These are phyloP conservation scores for Fraxinus angustifolia DNA, from an alignment of 305 asterid species.

Conservation along the genomic window DNA sequence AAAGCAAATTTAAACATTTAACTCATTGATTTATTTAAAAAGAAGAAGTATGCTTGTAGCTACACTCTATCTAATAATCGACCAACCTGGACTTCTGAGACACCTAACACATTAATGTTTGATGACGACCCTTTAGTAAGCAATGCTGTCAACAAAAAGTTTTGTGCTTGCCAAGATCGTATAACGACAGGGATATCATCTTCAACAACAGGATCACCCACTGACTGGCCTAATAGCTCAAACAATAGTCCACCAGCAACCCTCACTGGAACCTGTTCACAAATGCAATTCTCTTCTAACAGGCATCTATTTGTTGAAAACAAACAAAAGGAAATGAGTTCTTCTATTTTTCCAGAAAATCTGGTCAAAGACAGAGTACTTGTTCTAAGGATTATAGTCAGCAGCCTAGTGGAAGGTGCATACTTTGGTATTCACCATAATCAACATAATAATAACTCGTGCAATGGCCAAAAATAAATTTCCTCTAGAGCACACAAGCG, in stretches of 20 bases:
- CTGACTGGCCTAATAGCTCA: conserved; percentile 68
- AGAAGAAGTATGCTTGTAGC: conserved; percentile 1
- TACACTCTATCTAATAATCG: conserved; percentile 7
- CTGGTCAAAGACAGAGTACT: background rate
- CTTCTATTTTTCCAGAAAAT: background rate
- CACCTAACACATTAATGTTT: conserved; percentile 46
- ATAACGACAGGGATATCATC: conserved; percentile 56
- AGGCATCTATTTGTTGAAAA: background rate
- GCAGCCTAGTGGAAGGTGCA: background rate
- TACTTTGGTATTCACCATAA: background rate
- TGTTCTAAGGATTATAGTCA: background rate
- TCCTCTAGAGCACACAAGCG: background rate
- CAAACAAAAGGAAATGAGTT: conserved; percentile 1
- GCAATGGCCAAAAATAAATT: background rate
- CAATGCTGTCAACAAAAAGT: conserved; percentile 50
- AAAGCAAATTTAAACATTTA: background rate
- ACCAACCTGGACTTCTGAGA: conserved; percentile 65
- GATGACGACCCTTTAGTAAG: conserved; percentile 56
- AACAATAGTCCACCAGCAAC: conserved; percentile 67
- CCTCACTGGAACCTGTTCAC: conserved; percentile 59
- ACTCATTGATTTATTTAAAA: background rate
- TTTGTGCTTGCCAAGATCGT: conserved; percentile 65
- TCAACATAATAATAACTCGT: background rate
- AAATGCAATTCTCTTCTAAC: conserved; percentile 13
- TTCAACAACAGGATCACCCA: conserved; percentile 49